These are phyloP conservation scores for Amanita pallidorosea DNA, from an alignment of 768 basidiomycete genomes.

Conservation along the genomic window DNA sequence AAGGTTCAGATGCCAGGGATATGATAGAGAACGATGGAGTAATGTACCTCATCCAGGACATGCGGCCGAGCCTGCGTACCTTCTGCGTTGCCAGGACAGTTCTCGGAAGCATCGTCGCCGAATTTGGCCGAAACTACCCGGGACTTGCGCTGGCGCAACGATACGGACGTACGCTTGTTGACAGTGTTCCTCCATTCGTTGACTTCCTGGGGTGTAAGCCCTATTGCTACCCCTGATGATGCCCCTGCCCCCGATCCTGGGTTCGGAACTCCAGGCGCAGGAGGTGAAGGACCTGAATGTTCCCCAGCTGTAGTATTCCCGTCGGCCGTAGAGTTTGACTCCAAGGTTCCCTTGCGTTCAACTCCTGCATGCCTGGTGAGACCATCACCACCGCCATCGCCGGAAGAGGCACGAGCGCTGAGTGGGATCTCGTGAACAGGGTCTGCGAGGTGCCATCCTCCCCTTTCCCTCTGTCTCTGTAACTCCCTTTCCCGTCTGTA, in stretches of 20 bases:
- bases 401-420: neutral
- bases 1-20: neutral
- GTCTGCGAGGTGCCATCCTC: neutral
- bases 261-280: neutral
- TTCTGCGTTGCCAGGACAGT: neutral
- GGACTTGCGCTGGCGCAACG: neutral
- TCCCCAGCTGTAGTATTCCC: neutral
- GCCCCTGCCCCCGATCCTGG: neutral
- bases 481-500: neutral
- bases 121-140: neutral
- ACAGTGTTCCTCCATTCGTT: constrained; percentile 1
- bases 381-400: no score
- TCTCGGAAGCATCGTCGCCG: neutral
- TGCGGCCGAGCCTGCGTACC: neutral
- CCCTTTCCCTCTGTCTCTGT: neutral
- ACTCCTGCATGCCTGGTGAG: neutral
- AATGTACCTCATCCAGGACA: constrained; percentile 5
- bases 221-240: neutral
- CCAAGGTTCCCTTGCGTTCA: neutral
- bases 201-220: neutral
- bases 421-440: constrained; percentile 2
- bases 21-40: neutral
- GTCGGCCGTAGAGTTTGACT: neutral
- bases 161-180: neutral
- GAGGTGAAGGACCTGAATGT: neutral